Percentiles rank a stretch among this genome's conserved stretches.
Evolutionary conservation across 2,329 filamentous ascomycete species (phyloP).

Genomic region (Metarhizium anisopliae): DNA sequence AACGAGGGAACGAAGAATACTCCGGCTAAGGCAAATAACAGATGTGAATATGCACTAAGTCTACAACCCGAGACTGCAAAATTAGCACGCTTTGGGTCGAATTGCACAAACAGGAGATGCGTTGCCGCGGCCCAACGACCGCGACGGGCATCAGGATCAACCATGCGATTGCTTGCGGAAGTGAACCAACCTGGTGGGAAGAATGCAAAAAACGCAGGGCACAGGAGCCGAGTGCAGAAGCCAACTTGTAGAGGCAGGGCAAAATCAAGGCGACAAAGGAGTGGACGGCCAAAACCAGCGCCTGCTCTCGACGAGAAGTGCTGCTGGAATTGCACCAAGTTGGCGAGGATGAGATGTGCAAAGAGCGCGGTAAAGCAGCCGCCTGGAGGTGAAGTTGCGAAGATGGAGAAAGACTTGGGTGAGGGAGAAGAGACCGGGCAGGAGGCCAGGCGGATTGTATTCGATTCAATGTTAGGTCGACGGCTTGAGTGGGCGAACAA

Average conservation of each 20-base stretch:
- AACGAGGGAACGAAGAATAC: neutral
- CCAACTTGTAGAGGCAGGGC: conserved; percentile 14
- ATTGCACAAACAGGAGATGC: neutral
- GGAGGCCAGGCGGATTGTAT: neutral
- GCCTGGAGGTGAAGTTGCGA: conserved; percentile 5
- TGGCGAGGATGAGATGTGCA: conserved; percentile 4
- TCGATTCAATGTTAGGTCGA: too few species aligned
- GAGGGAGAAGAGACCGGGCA: conserved; percentile 6
- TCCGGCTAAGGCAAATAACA: neutral
- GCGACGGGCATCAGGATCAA: neutral
- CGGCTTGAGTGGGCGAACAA: neutral
- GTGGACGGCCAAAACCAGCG: conserved; percentile 53
- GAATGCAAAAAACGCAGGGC: conserved; percentile 7
- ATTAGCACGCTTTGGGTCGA: neutral
- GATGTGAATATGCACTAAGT: neutral
- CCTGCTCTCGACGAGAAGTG: conserved; percentile 39
- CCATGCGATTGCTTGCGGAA: neutral
- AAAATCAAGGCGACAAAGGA: conserved; percentile 33
- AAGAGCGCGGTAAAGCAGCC: conserved; percentile 4
- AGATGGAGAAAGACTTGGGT: conserved; percentile 6
- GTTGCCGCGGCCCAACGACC: neutral
- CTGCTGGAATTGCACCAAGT: conserved; percentile 48
- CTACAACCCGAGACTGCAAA: neutral
- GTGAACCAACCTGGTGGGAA: conserved; percentile 2
- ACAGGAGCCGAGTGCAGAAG: conserved; percentile 4